Evolutionary conservation across 768 basidiomycete genomes (phyloP), one percentile per base, ranked within the genome.

Genomic region (Mycena floridula): DNA sequence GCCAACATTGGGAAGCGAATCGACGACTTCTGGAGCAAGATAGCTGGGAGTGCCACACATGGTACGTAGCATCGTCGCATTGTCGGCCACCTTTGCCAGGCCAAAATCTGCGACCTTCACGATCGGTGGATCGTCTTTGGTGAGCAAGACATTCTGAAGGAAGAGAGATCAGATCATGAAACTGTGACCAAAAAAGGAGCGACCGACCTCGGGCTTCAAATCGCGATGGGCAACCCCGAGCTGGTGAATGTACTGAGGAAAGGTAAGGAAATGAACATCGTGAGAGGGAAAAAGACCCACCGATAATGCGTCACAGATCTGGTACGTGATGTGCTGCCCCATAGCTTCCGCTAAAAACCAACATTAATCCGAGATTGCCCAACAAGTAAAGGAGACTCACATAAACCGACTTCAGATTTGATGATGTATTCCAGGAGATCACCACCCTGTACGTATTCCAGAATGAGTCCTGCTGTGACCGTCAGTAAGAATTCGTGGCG

Each of bases 31-130:
- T 1, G 91, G 91, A 1, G 92, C 93, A 5, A 96, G 81, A 59
- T 97, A 97, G 52, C 80, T 82, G 0, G 95, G 95, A 0, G 96
- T 99, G 4, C 95, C 95, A 54, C 95, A 97, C 87, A 94, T 90
- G 0, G 94, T 95, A 80, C 88, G 55, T 11, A 91, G 64, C 76
- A 86, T 84, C 0, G 87, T 90, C 52, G 79, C 59, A 50, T 79
- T 82, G 50, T 89, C 82, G 20, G 89, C 81, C n/a, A 85, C 80
- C 60, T 98, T 99, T 1, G 95, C 94, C 6, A 97, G 77, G 3
- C 95, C 95, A 58, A 96, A 99, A 62, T 97, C 95, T 2, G 95
- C 94, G 13, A 97, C 84, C 58, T 97, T 97, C 53, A 89, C 80
- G 1, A 66, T 62, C 0, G 86, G 86, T 0, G 86, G 87, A 2